phyloP scores from a whole-genome alignment of 1,139 yeast species.

The Geotrichum australiense region DNA sequence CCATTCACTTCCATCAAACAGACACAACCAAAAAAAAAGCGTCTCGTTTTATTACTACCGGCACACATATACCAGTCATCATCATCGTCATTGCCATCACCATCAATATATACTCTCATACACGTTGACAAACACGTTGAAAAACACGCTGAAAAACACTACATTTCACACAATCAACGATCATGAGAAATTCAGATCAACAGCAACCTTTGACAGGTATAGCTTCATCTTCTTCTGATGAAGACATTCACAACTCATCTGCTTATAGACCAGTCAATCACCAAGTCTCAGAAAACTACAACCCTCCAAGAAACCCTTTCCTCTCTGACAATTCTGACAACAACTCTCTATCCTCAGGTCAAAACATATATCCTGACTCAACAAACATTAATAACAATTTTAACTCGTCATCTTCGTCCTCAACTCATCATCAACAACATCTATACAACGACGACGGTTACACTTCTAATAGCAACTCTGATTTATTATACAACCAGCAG shows the following conservation, averaged over 20 bases:
- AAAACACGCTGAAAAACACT: too few species aligned
- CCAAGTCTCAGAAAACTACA: conserved; percentile 1
- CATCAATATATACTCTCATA: too few species aligned
- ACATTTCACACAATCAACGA: too few species aligned
- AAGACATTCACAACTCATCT: neutral
- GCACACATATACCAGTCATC: too few species aligned
- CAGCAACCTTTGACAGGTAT: conserved; percentile 2
- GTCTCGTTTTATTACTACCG: too few species aligned
- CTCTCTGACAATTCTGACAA: conserved; percentile 12
- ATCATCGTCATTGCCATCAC: too few species aligned
- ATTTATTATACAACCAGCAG: conserved; percentile 3
- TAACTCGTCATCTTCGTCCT: neutral
- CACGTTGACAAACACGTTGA: too few species aligned
- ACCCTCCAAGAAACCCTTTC: conserved; percentile 8
- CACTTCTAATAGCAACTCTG: conserved; percentile 7
- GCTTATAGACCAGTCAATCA: neutral
- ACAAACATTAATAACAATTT: neutral
- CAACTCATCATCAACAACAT: conserved; percentile 3
- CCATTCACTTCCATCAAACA: too few species aligned
- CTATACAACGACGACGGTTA: conserved; percentile 14
- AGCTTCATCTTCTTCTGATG: conserved; percentile 3
- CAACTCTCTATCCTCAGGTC: conserved; percentile 8
- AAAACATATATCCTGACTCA: conserved; percentile 4
- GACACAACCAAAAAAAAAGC: too few species aligned
- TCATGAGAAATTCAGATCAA: neutral